Evolutionary conservation across 2,329 filamentous ascomycete species (phyloP).

Genomic region (Monosporascus ibericus): DNA sequence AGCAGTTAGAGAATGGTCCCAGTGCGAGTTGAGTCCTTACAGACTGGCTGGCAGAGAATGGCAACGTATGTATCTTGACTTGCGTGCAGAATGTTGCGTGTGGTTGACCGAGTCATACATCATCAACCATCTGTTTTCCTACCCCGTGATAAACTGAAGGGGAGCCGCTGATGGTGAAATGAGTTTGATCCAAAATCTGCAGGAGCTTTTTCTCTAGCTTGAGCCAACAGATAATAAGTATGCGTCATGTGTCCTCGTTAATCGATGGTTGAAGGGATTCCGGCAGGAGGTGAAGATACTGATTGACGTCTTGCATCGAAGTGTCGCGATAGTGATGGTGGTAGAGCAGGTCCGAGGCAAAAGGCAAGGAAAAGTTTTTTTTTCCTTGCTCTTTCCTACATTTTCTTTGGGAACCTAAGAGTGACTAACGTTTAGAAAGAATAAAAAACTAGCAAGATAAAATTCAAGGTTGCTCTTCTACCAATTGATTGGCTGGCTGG

Average conservation of each 20-base stretch:
- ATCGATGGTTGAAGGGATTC: too few relatives aligned
- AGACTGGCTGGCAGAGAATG: not conserved
- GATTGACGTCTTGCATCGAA: too few relatives aligned
- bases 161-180: too few relatives aligned
- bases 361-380: not conserved
- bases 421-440: slow-evolving; percentile 17
- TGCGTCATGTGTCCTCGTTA: too few relatives aligned
- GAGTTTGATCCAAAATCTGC: too few relatives aligned
- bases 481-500: slow-evolving; percentile 18
- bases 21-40: not conserved
- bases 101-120: slow-evolving; percentile 23
- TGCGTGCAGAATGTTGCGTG: slow-evolving; percentile 4
- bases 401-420: slow-evolving; percentile 15
- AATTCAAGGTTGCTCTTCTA: slow-evolving; percentile 18
- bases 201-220: too few relatives aligned
- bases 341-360: not conserved
- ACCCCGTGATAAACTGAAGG: too few relatives aligned
- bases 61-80: not conserved
- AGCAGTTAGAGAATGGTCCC: not conserved
- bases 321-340: not conserved
- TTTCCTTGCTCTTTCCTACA: not conserved
- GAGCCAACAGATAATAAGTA: too few relatives aligned
- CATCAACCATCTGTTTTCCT: not conserved
- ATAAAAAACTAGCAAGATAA: slow-evolving; percentile 20
- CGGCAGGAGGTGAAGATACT: too few relatives aligned